These are phyloP conservation scores for Stellera chamaejasme DNA, from an alignment of 345 rosid genomes.

Conservation along the genomic window DNA sequence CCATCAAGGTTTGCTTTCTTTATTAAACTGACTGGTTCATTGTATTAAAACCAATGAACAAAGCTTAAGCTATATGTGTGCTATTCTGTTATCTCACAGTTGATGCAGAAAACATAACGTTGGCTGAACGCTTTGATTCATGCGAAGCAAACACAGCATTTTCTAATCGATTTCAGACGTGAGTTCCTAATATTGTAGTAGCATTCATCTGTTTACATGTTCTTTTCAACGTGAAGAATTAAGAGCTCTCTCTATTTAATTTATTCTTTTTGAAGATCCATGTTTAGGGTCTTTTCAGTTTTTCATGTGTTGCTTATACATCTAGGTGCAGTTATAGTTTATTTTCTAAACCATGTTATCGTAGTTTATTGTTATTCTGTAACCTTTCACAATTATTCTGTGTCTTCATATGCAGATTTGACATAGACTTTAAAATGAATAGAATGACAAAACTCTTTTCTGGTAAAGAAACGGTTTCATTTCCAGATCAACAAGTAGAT, in stretches of 20 bases:
- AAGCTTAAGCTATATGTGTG: background rate
- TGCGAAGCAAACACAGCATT: conserved; percentile 36
- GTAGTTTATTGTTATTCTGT: background rate
- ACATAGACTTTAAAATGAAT: too few species aligned
- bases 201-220: too few species aligned
- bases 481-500: too few species aligned
- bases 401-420: conserved; percentile 41
- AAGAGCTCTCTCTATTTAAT: too few species aligned
- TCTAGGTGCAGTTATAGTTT: too few species aligned
- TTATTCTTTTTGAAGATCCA: too few species aligned
- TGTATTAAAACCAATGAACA: background rate
- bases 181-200: background rate
- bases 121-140: conserved; percentile 49
- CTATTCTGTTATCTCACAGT: conserved; percentile 35
- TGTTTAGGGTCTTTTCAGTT: too few species aligned
- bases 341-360: background rate
- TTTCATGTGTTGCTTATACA: too few species aligned
- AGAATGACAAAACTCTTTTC: too few species aligned
- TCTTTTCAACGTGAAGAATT: background rate
- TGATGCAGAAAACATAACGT: conserved; percentile 61
- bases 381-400: background rate
- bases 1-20: conserved; percentile 62
- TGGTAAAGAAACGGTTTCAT: too few species aligned
- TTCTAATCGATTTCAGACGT: conserved; percentile 65
- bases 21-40: background rate